Conservation (phyloP, 2,329 filamentous ascomycete genomes). For the Phoma sp. region DNA sequence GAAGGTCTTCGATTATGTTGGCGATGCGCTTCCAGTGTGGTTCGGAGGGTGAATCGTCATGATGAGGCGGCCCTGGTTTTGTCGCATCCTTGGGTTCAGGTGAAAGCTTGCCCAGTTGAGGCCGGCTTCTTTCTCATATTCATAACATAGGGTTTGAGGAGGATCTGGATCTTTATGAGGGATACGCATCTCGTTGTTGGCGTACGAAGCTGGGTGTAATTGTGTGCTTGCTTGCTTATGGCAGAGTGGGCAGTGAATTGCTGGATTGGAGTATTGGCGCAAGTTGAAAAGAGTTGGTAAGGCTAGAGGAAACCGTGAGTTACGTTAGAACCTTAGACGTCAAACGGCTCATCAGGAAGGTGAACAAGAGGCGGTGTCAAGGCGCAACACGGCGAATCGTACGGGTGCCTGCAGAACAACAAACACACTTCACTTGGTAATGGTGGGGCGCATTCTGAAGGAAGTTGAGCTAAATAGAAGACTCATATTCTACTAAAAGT, state of each 20-base stretch:
- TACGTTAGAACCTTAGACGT: background rate
- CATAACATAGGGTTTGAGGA: background rate
- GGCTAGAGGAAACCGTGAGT: background rate
- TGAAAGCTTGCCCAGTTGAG: background rate
- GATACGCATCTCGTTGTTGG: background rate
- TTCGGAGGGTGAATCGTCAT: background rate
- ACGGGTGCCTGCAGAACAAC: conserved; percentile 2
- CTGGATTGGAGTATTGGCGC: background rate
- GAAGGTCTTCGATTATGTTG: background rate
- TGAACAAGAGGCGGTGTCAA: background rate
- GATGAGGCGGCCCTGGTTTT: background rate
- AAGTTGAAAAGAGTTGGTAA: no score
- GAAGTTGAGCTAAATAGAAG: no score
- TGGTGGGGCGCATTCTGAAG: no score
- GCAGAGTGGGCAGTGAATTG: background rate
- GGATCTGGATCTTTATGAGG: background rate
- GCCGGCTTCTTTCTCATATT: background rate
- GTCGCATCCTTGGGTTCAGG: background rate
- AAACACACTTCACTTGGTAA: background rate
- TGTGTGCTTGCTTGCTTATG: background rate
- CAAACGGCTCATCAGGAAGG: background rate
- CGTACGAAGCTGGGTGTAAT: no score
- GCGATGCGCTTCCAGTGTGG: background rate
- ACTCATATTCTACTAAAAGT: background rate
- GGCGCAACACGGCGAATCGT: background rate